phyloP scores from a whole-genome alignment of 257 asterid species.

The Nicotiana noctiflora region DNA sequence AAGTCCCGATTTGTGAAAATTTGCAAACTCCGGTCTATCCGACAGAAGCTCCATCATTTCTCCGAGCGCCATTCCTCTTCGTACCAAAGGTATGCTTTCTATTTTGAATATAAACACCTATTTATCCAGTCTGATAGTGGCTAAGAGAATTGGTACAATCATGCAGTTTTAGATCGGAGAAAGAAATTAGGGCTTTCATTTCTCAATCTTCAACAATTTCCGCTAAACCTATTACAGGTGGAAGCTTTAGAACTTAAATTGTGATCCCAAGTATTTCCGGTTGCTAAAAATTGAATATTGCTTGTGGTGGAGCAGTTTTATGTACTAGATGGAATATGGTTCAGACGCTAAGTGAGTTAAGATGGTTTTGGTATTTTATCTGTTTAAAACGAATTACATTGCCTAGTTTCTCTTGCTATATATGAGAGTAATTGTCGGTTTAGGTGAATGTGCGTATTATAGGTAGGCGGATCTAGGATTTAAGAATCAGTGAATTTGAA shows the following conservation, averaged over 20 bases:
- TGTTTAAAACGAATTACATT: neutral
- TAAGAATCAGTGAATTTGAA: neutral
- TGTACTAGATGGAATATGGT: neutral
- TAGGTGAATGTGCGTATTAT: neutral
- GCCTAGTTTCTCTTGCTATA: neutral
- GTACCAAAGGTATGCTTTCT: neutral
- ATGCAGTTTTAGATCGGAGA: neutral
- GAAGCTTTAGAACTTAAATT: neutral
- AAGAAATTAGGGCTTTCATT: neutral
- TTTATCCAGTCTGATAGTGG: neutral
- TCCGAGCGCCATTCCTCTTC: neutral
- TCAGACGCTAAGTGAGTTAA: neutral
- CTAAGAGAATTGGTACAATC: neutral
- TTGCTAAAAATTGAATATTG: neutral
- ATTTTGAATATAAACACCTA: neutral
- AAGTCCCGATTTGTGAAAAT: neutral
- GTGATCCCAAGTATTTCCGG: neutral
- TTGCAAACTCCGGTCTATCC: neutral
- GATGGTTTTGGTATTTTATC: neutral
- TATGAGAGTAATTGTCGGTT: neutral
- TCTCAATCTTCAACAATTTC: neutral
- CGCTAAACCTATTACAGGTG: neutral
- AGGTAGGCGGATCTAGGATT: neutral
- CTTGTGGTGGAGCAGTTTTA: neutral
- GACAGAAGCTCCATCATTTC: neutral